Percentiles rank a stretch among this genome's conserved stretches.
Conservation (phyloP, 345 rosid genomes). For the Balakata baccata region DNA sequence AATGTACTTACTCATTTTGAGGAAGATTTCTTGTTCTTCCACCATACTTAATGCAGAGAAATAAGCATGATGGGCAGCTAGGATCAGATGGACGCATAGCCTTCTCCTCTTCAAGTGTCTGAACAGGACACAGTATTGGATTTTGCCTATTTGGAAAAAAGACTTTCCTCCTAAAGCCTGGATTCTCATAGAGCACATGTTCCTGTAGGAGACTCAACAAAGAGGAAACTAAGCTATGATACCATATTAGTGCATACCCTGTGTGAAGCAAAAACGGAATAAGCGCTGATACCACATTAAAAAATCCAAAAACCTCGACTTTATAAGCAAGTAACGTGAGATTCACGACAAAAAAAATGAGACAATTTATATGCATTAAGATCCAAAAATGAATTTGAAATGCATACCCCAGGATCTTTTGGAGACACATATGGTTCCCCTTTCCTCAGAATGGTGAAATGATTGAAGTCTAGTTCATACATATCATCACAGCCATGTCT, state of each 20-base stretch:
- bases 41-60: slow-evolving; percentile 63
- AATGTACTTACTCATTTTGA: slow-evolving; percentile 48
- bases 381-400: not conserved
- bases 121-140: slow-evolving; percentile 50
- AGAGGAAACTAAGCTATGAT: no score
- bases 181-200: slow-evolving; percentile 51
- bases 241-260: no score
- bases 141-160: slow-evolving; percentile 48
- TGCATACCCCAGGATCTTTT: slow-evolving; percentile 47
- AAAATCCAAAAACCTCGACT: no score
- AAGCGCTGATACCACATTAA: no score
- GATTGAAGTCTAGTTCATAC: slow-evolving; percentile 51
- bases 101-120: slow-evolving; percentile 57
- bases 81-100: slow-evolving; percentile 54
- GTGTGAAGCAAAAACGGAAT: no score
- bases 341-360: no score
- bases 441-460: slow-evolving; percentile 48
- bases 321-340: no score
- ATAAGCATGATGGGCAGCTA: slow-evolving; percentile 52
- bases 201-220: slow-evolving; percentile 31
- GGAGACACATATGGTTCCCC: slow-evolving; percentile 47
- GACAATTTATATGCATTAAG: no score
- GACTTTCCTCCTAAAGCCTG: slow-evolving; percentile 41
- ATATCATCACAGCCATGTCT: slow-evolving; percentile 58
- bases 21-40: slow-evolving; percentile 65